These are phyloP conservation scores for Trametes sanguinea DNA, from an alignment of 768 basidiomycete species.

Conservation along the genomic window DNA sequence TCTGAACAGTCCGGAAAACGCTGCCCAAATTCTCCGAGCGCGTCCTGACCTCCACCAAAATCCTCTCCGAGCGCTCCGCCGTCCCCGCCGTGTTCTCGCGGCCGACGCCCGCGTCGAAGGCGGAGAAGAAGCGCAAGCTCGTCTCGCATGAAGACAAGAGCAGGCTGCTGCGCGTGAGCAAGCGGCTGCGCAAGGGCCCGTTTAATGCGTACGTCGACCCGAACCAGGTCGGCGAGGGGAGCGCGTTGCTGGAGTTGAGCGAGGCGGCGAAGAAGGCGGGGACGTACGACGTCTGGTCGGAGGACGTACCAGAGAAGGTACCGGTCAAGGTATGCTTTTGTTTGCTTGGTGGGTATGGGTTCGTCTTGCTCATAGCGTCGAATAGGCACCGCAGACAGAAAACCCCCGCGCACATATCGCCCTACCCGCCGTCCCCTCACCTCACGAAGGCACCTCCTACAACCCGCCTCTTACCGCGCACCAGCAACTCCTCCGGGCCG, in stretches of 20 bases:
- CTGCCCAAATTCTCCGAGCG: conserved; percentile 56
- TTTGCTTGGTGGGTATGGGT: too few species aligned
- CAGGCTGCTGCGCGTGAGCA: conserved; percentile 73
- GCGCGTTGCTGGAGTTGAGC: conserved; percentile 61
- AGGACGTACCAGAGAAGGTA: conserved; percentile 34
- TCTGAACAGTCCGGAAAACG: conserved; percentile 54
- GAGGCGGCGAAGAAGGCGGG: conserved; percentile 72
- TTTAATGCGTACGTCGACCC: conserved; percentile 73
- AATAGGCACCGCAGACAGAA: conserved; percentile 49
- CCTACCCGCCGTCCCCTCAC: conserved; percentile 64
- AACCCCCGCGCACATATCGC: conserved; percentile 56
- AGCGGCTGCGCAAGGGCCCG: conserved; percentile 68
- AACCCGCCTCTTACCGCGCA: conserved; percentile 81
- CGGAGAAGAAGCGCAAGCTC: conserved; percentile 49
- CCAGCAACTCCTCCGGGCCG: conserved; percentile 65
- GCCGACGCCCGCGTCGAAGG: conserved; percentile 30
- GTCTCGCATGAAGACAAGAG: conserved; percentile 73
- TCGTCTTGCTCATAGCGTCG: too few species aligned
- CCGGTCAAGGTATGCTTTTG: conserved; percentile 52
- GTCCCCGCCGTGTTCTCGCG: conserved; percentile 82
- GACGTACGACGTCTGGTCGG: conserved; percentile 63
- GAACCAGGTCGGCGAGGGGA: conserved; percentile 65
- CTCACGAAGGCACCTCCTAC: conserved; percentile 86
- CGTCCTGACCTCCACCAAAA: conserved; percentile 69
- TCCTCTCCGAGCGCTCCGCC: conserved; percentile 84